Percentiles rank a stretch among this genome's conserved stretches.
phyloP scores from a whole-genome alignment of 371 early-diverging fungal species.

The Synchytrium microbalum region DNA sequence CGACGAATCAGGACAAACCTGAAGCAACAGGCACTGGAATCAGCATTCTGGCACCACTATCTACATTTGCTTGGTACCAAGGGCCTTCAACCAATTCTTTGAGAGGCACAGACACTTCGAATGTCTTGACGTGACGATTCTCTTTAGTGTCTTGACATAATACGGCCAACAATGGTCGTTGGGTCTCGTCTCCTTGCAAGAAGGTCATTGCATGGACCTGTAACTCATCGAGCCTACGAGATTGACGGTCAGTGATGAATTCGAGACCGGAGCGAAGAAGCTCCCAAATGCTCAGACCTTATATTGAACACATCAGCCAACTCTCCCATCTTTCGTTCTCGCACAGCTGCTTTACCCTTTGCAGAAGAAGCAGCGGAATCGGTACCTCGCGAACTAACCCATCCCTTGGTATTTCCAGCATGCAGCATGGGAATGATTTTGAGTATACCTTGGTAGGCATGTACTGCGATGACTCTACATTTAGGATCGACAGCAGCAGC shows the following conservation, averaged over 20 bases:
- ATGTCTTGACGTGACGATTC: conserved; percentile 56
- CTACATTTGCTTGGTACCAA: conserved; percentile 39
- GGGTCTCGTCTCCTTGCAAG: conserved; percentile 35
- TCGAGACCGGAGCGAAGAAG: conserved; percentile 26
- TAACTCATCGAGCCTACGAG: conserved; percentile 58
- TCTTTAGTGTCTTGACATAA: conserved; percentile 66
- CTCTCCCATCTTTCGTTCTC: conserved; percentile 38
- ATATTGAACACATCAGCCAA: conserved; percentile 13
- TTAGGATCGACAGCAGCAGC: conserved; percentile 49
- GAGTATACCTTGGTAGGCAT: conserved; percentile 51
- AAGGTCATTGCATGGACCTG: conserved; percentile 60
- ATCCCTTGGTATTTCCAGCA: background rate
- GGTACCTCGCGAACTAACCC: background rate
- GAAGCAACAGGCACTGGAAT: conserved; percentile 41
- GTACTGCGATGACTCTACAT: conserved; percentile 36
- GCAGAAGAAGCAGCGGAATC: background rate
- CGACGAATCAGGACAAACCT: background rate
- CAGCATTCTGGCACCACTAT: conserved; percentile 46
- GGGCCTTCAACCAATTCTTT: conserved; percentile 43
- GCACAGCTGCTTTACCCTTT: background rate
- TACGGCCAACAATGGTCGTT: conserved; percentile 56
- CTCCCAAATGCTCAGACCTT: conserved; percentile 16
- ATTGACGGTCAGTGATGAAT: background rate
- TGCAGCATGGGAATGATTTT: conserved; percentile 33
- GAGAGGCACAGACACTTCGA: conserved; percentile 42